These are phyloP conservation scores for Ploettnerulaceae sp. DNA, from an alignment of 2,329 filamentous ascomycete species.

Conservation along the genomic window DNA sequence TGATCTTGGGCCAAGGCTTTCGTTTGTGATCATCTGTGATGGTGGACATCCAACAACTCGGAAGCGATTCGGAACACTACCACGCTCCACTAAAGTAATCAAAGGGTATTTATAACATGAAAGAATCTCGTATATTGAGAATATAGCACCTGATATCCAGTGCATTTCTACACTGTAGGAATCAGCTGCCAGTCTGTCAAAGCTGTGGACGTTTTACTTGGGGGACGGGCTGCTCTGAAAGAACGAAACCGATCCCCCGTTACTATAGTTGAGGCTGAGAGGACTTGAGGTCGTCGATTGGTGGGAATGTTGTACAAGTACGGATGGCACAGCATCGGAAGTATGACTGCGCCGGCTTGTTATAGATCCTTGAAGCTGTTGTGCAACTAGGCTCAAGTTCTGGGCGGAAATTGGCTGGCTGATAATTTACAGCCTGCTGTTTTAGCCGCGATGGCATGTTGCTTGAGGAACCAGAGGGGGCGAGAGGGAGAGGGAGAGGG, in stretches of 20 bases:
- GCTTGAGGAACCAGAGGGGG: no score
- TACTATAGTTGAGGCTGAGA: not conserved
- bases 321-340: not conserved
- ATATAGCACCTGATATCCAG: not conserved
- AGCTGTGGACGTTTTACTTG: not conserved
- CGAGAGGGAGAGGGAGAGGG: not conserved
- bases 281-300: not conserved
- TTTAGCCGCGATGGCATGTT: constrained; percentile 6
- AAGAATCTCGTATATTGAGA: not conserved
- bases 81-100: not conserved
- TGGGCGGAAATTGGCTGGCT: not conserved
- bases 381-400: not conserved
- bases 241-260: not conserved
- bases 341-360: constrained; percentile 3
- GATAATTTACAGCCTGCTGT: not conserved
- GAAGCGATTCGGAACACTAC: not conserved
- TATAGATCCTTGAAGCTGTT: constrained; percentile 2
- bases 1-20: constrained; percentile 97
- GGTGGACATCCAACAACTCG: not conserved
- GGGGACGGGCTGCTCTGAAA: no score
- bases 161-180: not conserved
- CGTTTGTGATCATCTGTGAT: not conserved
- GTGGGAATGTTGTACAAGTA: not conserved
- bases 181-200: constrained; percentile 1
- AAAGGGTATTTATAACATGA: not conserved